Evolutionary conservation across 2,329 filamentous ascomycete species (phyloP).

Genomic region (Berkeleyomyces basicola): DNA sequence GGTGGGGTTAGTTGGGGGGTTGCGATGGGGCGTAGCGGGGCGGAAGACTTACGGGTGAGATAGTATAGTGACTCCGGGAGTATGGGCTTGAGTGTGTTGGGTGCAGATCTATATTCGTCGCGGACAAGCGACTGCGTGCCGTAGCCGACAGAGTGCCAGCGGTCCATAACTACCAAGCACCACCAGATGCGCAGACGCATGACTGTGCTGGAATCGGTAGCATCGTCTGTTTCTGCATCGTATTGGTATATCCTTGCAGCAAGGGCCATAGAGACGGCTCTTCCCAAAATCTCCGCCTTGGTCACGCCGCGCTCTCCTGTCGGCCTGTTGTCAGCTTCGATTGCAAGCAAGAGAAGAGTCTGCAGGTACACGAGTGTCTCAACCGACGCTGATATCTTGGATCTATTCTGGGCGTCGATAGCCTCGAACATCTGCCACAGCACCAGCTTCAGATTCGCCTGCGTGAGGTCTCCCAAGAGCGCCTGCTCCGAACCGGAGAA

Average conservation of each 20-base stretch:
- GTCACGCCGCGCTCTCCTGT: slow-evolving; percentile 28
- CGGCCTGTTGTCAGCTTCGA: slow-evolving; percentile 46
- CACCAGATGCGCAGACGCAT: slow-evolving; percentile 39
- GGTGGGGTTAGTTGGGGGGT: neutral
- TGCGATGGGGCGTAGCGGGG: neutral
- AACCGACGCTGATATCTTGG: neutral
- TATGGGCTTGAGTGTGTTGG: slow-evolving; percentile 40
- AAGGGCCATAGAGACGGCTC: slow-evolving; percentile 49
- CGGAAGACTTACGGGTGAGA: slow-evolving; percentile 42
- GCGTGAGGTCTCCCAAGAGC: neutral
- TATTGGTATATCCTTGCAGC: slow-evolving; percentile 43
- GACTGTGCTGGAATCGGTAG: slow-evolving; percentile 41
- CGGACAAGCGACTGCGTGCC: slow-evolving; percentile 46
- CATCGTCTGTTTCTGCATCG: slow-evolving; percentile 39
- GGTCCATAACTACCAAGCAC: slow-evolving; percentile 53
- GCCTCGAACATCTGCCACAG: slow-evolving; percentile 31
- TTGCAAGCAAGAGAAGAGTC: slow-evolving; percentile 46
- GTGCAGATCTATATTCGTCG: slow-evolving; percentile 42
- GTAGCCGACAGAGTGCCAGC: slow-evolving; percentile 55
- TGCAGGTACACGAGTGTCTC: slow-evolving; percentile 39
- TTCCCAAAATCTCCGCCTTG: slow-evolving; percentile 41
- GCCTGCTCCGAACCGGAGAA: neutral
- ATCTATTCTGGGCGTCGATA: neutral
- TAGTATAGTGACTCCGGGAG: slow-evolving; percentile 49
- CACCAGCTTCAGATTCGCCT: slow-evolving; percentile 23